Base-by-base conservation (phyloP, 2,329 filamentous ascomycete genomes). In the Cercospora berteroae region DNA sequence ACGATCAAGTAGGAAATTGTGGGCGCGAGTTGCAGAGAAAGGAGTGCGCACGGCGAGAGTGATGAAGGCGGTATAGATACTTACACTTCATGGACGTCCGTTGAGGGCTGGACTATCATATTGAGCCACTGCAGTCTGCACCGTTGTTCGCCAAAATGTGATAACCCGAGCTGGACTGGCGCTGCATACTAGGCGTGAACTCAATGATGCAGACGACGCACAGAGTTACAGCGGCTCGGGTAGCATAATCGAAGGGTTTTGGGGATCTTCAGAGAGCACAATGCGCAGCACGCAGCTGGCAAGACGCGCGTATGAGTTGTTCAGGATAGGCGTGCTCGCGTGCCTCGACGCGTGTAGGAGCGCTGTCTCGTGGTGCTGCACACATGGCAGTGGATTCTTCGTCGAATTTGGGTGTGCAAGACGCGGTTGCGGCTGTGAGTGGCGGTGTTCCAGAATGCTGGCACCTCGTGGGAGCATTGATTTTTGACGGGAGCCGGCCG, bases 71-170 rank as follows among this genome's bases (percentile, higher is more conserved):
- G 13, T 9, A 52, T 33, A 33, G 55, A 58, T 10, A 58, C 25
- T 58, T 23, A 20, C 25, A 20, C 18, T 23, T 33, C 27, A 33
- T 20, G 36, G 36, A 39, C 18, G 16, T 4, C 16, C 27, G 55
- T 58, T 58, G 55, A 58, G 55, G 55, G 55, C 55, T 58, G 55
- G 55, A 58, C 55, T 58, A 36, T 33, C 55, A 25, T n/a, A 58
- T 58, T 36, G 23, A 58, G 55, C 55, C 55, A 58, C 55, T 31
- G 55, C 36, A 39, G 16, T 39, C 16, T 39, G 36, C 55, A 31
- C 31, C 55, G 55, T 58, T 36, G 55, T 58, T 31, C 55, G 31
- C 31, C 31, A 16, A 58, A 25, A 58, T 33, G 18, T 58, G 55
- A 58, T 58, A 20, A 33, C 55, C 55, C 5, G 55, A 58, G 31